Evolutionary conservation across 139 green algal genomes (phyloP).

Genomic region (Microglena sp.): DNA sequence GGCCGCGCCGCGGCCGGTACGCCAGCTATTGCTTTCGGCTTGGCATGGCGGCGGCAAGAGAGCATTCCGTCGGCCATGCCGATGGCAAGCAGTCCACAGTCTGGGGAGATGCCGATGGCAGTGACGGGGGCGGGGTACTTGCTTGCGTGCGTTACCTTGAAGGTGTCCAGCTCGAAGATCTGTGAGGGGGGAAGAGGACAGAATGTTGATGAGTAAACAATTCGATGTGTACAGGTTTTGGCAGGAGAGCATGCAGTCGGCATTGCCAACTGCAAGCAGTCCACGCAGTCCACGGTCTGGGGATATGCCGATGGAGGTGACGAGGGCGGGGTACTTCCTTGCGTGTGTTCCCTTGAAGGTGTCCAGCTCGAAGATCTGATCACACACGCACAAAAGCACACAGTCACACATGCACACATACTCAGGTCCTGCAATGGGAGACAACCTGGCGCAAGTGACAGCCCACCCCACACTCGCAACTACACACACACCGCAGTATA

Average conservation of each 20-base stretch:
- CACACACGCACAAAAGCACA: background rate
- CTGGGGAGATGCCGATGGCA: constrained; percentile 58
- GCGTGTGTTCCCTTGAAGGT: constrained; percentile 65
- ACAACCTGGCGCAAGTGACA: constrained; percentile 58
- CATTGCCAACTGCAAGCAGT: constrained; percentile 76
- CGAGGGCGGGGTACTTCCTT: constrained; percentile 64
- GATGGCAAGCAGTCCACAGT: constrained; percentile 67
- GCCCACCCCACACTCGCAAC: too few relatives aligned
- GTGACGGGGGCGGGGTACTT: constrained; percentile 74
- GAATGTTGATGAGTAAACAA: too few relatives aligned
- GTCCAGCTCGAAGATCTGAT: constrained; percentile 78
- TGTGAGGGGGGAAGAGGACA: constrained; percentile 15
- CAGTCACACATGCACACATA: background rate
- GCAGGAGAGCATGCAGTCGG: constrained; percentile 60
- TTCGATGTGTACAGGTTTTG: background rate
- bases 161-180: constrained; percentile 79
- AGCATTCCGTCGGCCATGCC: constrained; percentile 78
- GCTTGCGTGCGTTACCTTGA: constrained; percentile 61
- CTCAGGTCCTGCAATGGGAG: constrained; percentile 36
- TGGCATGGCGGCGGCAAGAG: constrained; percentile 44
- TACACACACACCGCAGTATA: too few relatives aligned
- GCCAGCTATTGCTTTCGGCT: background rate
- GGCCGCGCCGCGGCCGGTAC: background rate
- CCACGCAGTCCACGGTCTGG: constrained; percentile 36
- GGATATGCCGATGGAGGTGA: constrained; percentile 66